Evolutionary conservation across 2,329 filamentous ascomycete species (phyloP).

Genomic region (Albophoma yamanashiensis): DNA sequence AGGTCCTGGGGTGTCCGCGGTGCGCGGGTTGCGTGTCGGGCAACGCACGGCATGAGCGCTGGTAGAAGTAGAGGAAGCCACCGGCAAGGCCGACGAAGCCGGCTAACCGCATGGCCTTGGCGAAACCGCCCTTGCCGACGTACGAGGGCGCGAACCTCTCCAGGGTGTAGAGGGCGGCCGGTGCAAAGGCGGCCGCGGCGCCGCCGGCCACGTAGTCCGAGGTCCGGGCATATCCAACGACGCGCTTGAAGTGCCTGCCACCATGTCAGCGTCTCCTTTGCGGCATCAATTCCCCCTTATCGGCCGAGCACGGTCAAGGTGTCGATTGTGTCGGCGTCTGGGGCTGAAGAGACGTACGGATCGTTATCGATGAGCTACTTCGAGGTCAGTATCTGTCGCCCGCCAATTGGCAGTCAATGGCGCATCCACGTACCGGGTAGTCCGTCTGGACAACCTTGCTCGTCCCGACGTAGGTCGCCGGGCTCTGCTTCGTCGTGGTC

Average conservation of each 20-base stretch:
- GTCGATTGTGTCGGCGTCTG: neutral
- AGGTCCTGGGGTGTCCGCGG: neutral
- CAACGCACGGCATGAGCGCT: slow-evolving; percentile 67
- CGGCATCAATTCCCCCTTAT: neutral
- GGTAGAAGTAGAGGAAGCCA: slow-evolving; percentile 78
- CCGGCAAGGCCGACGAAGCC: slow-evolving; percentile 63
- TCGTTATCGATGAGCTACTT: slow-evolving; percentile 95
- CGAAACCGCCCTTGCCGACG: slow-evolving; percentile 72
- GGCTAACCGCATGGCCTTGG: slow-evolving; percentile 70
- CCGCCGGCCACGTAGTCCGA: slow-evolving; percentile 71
- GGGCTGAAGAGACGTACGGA: slow-evolving; percentile 51
- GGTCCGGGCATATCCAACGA: slow-evolving; percentile 74
- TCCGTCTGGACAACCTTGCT: slow-evolving; percentile 73
- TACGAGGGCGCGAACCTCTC: slow-evolving; percentile 80
- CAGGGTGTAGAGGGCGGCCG: slow-evolving; percentile 64
- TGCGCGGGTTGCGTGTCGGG: neutral
- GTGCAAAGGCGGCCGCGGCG: slow-evolving; percentile 59
- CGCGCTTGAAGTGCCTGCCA: slow-evolving; percentile 77
- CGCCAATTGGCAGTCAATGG: slow-evolving; percentile 11
- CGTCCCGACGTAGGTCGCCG: slow-evolving; percentile 23
- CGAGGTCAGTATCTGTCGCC: slow-evolving; percentile 11
- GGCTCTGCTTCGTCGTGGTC: slow-evolving; percentile 24
- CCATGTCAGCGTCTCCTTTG: slow-evolving; percentile 16
- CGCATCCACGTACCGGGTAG: slow-evolving; percentile 61
- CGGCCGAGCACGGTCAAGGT: neutral